phyloP scores from a whole-genome alignment of 2,329 filamentous ascomycete species.

The Beauveria sp. region DNA sequence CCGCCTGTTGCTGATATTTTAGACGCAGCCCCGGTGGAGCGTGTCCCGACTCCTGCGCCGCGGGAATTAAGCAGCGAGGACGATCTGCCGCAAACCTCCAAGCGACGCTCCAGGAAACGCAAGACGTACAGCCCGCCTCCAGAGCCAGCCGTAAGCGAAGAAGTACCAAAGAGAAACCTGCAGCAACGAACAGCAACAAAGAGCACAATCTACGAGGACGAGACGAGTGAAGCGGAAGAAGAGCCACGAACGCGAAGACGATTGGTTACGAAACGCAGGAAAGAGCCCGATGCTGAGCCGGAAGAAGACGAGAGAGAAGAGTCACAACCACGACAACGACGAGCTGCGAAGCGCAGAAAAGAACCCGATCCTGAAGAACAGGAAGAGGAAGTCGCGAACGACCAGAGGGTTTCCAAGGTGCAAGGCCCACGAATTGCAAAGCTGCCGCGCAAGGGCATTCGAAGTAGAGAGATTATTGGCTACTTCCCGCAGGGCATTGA shows the following conservation, averaged over 20 bases:
- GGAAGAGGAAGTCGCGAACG: neutral
- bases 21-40: neutral
- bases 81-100: neutral
- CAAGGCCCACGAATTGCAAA: slow-evolving; percentile 29
- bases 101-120: neutral
- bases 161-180: neutral
- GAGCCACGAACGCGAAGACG: neutral
- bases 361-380: slow-evolving; percentile 2
- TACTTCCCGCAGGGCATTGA: slow-evolving; percentile 20
- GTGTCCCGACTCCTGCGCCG: neutral
- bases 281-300: slow-evolving; percentile 3
- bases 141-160: neutral
- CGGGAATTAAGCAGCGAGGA: slow-evolving; percentile 3
- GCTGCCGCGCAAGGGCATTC: slow-evolving; percentile 35
- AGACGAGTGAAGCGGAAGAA: neutral
- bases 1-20: neutral
- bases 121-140: neutral
- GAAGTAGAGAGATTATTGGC: slow-evolving; percentile 41
- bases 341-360: neutral
- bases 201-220: neutral
- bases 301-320: neutral
- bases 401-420: neutral
- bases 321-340: neutral
- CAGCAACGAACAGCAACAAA: neutral
- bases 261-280: neutral